Evolutionary conservation across 2,329 filamentous ascomycete species (phyloP).

Genomic region (Rutstroemia sp.): DNA sequence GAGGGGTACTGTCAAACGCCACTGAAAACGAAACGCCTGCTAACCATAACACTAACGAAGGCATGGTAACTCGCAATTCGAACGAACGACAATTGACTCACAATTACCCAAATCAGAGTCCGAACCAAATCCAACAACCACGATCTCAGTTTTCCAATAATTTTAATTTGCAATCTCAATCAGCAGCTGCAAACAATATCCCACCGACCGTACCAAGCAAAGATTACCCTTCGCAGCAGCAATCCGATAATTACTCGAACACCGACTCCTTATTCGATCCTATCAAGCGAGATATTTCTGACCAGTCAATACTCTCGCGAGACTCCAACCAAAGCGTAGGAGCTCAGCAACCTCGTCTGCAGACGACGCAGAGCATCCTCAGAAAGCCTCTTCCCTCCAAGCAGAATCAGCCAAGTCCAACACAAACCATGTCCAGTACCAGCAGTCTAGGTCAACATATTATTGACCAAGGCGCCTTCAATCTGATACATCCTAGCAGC

Average conservation of each 20-base stretch:
- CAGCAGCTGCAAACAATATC: background rate
- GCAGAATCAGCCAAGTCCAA: slow-evolving; percentile 31
- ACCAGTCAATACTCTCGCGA: slow-evolving; percentile 14
- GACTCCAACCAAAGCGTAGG: slow-evolving; percentile 18
- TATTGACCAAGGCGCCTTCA: slow-evolving; percentile 43
- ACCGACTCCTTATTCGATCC: slow-evolving; percentile 10
- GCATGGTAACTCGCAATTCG: slow-evolving; percentile 26
- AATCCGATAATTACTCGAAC: slow-evolving; percentile 17
- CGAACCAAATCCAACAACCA: slow-evolving; percentile 14
- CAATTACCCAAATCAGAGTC: slow-evolving; percentile 10
- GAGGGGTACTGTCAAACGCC: slow-evolving; percentile 33
- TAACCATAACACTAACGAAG: slow-evolving; percentile 30
- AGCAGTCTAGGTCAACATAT: slow-evolving; percentile 35
- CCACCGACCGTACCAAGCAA: slow-evolving; percentile 2
- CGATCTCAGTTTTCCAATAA: slow-evolving; percentile 12
- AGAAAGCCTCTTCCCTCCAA: slow-evolving; percentile 46
- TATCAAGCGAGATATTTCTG: slow-evolving; percentile 4
- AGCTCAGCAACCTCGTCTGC: slow-evolving; percentile 24
- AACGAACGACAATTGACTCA: slow-evolving; percentile 1
- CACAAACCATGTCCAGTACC: slow-evolving; percentile 32
- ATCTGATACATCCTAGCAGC: slow-evolving; percentile 25
- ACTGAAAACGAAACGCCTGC: slow-evolving; percentile 29
- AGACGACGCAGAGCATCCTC: slow-evolving; percentile 36
- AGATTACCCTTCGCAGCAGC: slow-evolving; percentile 5
- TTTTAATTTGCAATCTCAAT: background rate